Evolutionary conservation across 2,329 filamentous ascomycete species (phyloP).

Genomic region (Trichoderma sp.): DNA sequence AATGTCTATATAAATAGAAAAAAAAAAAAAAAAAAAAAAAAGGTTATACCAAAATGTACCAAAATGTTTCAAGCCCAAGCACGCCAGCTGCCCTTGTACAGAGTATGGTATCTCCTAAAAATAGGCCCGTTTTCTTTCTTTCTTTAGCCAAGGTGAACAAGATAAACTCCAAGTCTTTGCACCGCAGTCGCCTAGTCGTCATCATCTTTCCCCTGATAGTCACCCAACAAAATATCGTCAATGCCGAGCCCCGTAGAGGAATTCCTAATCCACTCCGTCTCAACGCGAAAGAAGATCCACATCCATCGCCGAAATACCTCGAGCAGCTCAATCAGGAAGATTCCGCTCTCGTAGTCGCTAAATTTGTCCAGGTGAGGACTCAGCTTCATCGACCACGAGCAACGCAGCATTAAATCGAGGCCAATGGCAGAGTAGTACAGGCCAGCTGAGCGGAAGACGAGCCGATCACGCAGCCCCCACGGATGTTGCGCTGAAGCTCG

Average conservation of each 20-base stretch:
- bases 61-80: slow-evolving; percentile 4
- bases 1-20: slow-evolving; percentile 13
- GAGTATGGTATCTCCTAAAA: not conserved
- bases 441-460: slow-evolving; percentile 67
- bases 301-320: slow-evolving; percentile 90
- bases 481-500: slow-evolving; percentile 64
- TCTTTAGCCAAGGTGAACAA: not conserved
- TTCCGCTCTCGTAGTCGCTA: slow-evolving; percentile 80
- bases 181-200: slow-evolving; percentile 27
- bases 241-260: slow-evolving; percentile 49
- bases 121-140: not conserved
- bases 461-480: slow-evolving; percentile 71
- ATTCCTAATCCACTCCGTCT: slow-evolving; percentile 82
- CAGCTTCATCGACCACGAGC: slow-evolving; percentile 88
- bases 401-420: slow-evolving; percentile 77
- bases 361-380: slow-evolving; percentile 78
- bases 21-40: not conserved
- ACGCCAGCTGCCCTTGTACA: slow-evolving; percentile 13
- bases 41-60: no score
- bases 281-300: slow-evolving; percentile 94
- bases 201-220: slow-evolving; percentile 61
- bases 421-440: slow-evolving; percentile 81
- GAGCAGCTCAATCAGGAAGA: slow-evolving; percentile 81
- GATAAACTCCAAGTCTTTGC: not conserved
- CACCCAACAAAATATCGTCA: slow-evolving; percentile 72